Conservation (phyloP, 257 asterid species). For the Nicotiana sylvestris region DNA sequence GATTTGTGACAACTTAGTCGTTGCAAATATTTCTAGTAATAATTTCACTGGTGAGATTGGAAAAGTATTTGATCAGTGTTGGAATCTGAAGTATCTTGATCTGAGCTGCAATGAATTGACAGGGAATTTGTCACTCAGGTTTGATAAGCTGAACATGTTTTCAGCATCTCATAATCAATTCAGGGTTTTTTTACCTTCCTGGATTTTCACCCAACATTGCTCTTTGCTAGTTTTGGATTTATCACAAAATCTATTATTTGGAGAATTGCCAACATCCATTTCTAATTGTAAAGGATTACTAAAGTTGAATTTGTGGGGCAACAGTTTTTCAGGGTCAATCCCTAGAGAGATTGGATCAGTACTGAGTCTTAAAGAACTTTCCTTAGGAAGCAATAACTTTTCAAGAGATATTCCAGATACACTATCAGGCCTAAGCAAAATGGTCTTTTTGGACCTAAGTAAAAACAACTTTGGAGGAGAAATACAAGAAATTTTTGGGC, state of each 20-base stretch:
- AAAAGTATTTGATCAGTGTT: constrained; percentile 37
- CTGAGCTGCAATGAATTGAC: constrained; percentile 51
- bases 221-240: constrained; percentile 51
- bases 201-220: constrained; percentile 51
- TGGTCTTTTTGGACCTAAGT: constrained; percentile 69
- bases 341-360: constrained; percentile 65
- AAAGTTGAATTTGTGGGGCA: constrained; percentile 52
- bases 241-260: constrained; percentile 54
- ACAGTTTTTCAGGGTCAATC: constrained; percentile 52
- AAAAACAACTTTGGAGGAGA: constrained; percentile 64
- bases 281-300: constrained; percentile 44
- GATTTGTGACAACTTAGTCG: constrained; percentile 43
- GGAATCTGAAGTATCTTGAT: constrained; percentile 59
- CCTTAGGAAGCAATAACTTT: constrained; percentile 62
- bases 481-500: constrained; percentile 61
- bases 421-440: constrained; percentile 35
- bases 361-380: constrained; percentile 41
- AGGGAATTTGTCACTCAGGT: constrained; percentile 56
- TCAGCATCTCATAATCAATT: constrained; percentile 51
- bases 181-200: constrained; percentile 35
- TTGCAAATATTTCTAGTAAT: constrained; percentile 58
- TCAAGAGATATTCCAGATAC: constrained; percentile 69
- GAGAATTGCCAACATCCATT: constrained; percentile 55
- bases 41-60: constrained; percentile 56
- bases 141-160: constrained; percentile 49